These are phyloP conservation scores for Chalaropsis thielavioides DNA, from an alignment of 2,329 filamentous ascomycete species.

Conservation along the genomic window DNA sequence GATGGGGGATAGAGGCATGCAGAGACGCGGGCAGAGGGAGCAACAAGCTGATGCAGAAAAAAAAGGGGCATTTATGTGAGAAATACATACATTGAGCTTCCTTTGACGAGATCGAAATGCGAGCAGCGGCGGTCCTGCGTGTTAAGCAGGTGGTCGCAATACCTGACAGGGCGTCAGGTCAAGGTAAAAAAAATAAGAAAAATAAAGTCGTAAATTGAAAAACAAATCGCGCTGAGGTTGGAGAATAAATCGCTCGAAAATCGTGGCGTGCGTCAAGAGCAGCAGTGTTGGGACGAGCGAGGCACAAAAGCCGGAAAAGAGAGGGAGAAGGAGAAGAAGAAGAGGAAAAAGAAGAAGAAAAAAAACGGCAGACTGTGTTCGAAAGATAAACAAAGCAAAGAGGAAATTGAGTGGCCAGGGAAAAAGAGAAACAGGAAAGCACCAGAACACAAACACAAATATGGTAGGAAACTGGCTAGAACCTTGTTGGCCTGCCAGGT, in stretches of 20 bases:
- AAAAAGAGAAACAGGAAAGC: slow-evolving; percentile 2
- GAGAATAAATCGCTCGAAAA: background rate
- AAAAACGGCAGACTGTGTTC: slow-evolving; percentile 2
- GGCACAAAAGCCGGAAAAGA: slow-evolving; percentile 8
- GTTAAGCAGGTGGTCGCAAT: background rate
- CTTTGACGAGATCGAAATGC: background rate
- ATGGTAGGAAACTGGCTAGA: background rate
- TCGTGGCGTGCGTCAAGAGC: slow-evolving; percentile 12
- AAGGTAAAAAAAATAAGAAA: background rate
- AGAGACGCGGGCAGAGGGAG: background rate
- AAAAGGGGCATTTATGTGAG: background rate
- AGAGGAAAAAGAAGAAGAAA: slow-evolving; percentile 20
- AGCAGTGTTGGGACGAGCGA: slow-evolving; percentile 17
- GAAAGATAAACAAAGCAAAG: slow-evolving; percentile 3
- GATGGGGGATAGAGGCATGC: background rate
- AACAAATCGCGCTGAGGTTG: background rate
- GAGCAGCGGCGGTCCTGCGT: background rate
- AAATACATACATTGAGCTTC: slow-evolving; percentile 6
- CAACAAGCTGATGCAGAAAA: background rate
- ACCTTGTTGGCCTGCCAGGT: background rate
- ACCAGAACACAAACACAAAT: background rate
- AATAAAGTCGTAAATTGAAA: background rate
- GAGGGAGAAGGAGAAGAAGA: slow-evolving; percentile 6
- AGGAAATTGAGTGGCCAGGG: slow-evolving; percentile 9
- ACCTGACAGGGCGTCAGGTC: background rate